Percentiles rank a stretch among this genome's conserved stretches.
Conservation (phyloP, 1,284 basidiomycete species). For the Meripilus lineatus region DNA sequence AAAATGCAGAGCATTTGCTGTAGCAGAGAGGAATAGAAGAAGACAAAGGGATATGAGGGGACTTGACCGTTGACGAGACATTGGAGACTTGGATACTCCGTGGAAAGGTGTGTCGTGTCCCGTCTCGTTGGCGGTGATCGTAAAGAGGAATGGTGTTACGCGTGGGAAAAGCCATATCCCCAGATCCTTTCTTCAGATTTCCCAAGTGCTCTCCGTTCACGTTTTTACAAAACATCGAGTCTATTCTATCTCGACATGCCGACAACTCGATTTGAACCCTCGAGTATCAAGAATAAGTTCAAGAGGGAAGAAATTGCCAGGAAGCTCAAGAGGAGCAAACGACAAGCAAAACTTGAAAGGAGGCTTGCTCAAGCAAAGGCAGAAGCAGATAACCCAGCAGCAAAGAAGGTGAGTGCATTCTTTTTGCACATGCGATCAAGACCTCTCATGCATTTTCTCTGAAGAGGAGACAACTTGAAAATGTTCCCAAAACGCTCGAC, state of each 20-base stretch:
- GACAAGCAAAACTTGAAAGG: constrained; percentile 76
- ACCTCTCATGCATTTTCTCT: neutral
- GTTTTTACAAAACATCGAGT: neutral
- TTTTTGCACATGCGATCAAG: neutral
- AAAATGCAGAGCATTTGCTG: constrained; percentile 76
- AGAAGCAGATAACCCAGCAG: constrained; percentile 65
- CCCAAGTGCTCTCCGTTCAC: neutral
- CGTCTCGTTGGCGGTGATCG: constrained; percentile 5
- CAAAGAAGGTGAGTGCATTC: constrained; percentile 68
- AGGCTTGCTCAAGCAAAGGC: constrained; percentile 71
- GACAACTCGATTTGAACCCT: constrained; percentile 52
- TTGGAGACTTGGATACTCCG: constrained; percentile 20
- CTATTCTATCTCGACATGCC: constrained; percentile 37
- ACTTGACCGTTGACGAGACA: constrained; percentile 18
- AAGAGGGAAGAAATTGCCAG: constrained; percentile 75
- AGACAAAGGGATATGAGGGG: constrained; percentile 31
- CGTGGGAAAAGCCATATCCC: constrained; percentile 8
- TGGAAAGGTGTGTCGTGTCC: constrained; percentile 9
- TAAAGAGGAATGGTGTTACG: neutral
- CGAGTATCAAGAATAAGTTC: constrained; percentile 77
- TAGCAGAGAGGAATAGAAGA: constrained; percentile 35
- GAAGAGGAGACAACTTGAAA: constrained; percentile 78
- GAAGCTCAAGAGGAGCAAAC: constrained; percentile 78
- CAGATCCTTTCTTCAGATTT: neutral
- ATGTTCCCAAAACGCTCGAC: constrained; percentile 90